Evolutionary conservation across 345 rosid genomes (phyloP), one percentile per base, ranked within the genome.

Genomic region (Populus pruinosa): DNA sequence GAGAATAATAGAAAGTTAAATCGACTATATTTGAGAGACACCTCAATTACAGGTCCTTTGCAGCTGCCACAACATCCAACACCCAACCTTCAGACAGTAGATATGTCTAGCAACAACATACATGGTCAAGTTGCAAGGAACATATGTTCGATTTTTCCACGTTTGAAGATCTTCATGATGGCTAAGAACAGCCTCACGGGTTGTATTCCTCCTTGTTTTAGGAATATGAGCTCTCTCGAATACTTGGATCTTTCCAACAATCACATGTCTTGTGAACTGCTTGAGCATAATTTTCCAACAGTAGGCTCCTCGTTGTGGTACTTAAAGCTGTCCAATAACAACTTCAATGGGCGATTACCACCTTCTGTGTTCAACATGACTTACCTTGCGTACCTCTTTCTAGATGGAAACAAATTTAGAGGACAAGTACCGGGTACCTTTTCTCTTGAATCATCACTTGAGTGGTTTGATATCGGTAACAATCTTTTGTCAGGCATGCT

Each of bases 1-100:
- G 17, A 33, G 23, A 85, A 85, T 63, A 85, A 85, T 33, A 59
- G 77, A 35, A n/a, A 27, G 0, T 65, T 85, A 23, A n/a, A 62
- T 16, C 0, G 0, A 0, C 61, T 83, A 1, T 0, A 8, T 8
- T 38, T 85, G 9, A 9, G 0, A 1, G 36, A 49, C 0, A 78
- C 41, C 38, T 55, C 69, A 12, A 17, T 83, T 0, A 13, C 62
- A 0, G 81, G 83, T 33, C 47, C 23, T 55, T 16, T 85, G 18
- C 17, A 17, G 5, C 35, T 59, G 38, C 71, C 59, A 8, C 5
- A n/a, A 1, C 2, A 35, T 53, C n/a, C 44, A 4, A 35, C 55
- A 63, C 12, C 2, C 6, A 39, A 67, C 12, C 4, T 23, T 0
- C 5, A 0, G 1, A 4, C 9, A 5, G 4, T 85, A 0, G 81